Conservation (phyloP, 164 flowering plant genomes). For the Vitis cinerea region DNA sequence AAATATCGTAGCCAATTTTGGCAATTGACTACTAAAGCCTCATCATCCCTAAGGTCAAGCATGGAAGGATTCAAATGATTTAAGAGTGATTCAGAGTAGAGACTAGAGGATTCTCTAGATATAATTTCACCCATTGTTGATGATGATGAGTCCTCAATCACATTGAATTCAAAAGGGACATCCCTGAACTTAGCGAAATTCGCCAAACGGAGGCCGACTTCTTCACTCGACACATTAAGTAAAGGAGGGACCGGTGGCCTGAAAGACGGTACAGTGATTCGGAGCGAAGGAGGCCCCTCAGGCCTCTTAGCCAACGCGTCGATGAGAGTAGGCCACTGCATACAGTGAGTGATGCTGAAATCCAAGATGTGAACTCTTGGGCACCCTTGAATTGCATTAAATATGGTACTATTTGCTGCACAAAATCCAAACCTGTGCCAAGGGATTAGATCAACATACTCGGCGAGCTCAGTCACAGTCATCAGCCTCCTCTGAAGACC, state of each 20-base stretch:
- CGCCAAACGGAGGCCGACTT: slow-evolving; percentile 59
- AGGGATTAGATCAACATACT: slow-evolving; percentile 77
- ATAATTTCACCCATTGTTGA: slow-evolving; percentile 4
- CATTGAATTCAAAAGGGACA: slow-evolving; percentile 61
- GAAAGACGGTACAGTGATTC: slow-evolving; percentile 59
- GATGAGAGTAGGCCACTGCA: slow-evolving; percentile 95
- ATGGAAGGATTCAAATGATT: slow-evolving; percentile 36
- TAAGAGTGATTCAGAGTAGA: slow-evolving; percentile 43
- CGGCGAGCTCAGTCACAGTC: slow-evolving; percentile 72
- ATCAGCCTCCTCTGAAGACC: slow-evolving; percentile 33
- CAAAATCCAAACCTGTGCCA: slow-evolving; percentile 88
- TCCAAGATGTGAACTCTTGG: slow-evolving; percentile 65
- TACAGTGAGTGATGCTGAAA: slow-evolving; percentile 75
- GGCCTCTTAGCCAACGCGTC: slow-evolving; percentile 65
- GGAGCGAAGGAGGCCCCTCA: slow-evolving; percentile 58
- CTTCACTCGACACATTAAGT: slow-evolving; percentile 52
- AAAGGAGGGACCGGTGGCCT: slow-evolving; percentile 76
- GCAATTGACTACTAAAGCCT: slow-evolving; percentile 63
- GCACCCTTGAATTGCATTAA: slow-evolving; percentile 53
- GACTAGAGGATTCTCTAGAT: slow-evolving; percentile 11
- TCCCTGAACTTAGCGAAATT: slow-evolving; percentile 70
- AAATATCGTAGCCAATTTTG: slow-evolving; percentile 75
- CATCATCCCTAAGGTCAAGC: slow-evolving; percentile 53
- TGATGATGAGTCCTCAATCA: slow-evolving; percentile 28
- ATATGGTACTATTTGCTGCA: slow-evolving; percentile 71